phyloP scores from a whole-genome alignment of 352 stramenopile genomes.

The Phytopythium ostracodes region DNA sequence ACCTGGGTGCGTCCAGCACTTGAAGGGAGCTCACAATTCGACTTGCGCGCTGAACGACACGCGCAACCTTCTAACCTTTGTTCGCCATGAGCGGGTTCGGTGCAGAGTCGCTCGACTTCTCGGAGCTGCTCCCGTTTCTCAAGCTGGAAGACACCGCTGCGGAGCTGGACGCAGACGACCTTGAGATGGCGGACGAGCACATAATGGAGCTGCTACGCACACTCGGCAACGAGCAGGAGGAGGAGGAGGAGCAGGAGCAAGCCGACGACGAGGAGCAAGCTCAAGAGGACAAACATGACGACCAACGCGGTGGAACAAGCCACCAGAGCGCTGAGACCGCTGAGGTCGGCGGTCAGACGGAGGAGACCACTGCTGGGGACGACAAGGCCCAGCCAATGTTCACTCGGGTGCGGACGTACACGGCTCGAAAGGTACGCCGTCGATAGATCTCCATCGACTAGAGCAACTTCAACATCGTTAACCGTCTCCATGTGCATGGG shows the following conservation, averaged over 20 bases:
- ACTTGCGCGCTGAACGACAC: neutral
- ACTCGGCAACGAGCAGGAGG: neutral
- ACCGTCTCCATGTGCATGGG: neutral
- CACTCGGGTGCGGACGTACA: slow-evolving; percentile 20
- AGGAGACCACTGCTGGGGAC: neutral
- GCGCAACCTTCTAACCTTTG: too few relatives aligned
- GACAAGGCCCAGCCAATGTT: neutral
- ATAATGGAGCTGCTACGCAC: slow-evolving; percentile 2
- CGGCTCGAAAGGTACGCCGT: slow-evolving; percentile 20
- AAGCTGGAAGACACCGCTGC: neutral
- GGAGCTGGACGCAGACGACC: neutral
- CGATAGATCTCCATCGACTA: neutral
- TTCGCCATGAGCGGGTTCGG: neutral
- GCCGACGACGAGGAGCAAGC: neutral
- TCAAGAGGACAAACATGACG: neutral
- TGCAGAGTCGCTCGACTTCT: slow-evolving; percentile 1
- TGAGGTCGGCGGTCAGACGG: neutral
- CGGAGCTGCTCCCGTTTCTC: slow-evolving; percentile 2
- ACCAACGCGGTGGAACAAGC: neutral
- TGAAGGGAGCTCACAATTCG: neutral
- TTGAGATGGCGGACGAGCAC: slow-evolving; percentile 1
- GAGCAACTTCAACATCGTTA: neutral
- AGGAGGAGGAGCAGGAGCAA: too few relatives aligned
- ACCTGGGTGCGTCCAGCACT: neutral
- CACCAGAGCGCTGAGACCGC: neutral